phyloP scores from a whole-genome alignment of 257 asterid species.

The Mentha longifolia region DNA sequence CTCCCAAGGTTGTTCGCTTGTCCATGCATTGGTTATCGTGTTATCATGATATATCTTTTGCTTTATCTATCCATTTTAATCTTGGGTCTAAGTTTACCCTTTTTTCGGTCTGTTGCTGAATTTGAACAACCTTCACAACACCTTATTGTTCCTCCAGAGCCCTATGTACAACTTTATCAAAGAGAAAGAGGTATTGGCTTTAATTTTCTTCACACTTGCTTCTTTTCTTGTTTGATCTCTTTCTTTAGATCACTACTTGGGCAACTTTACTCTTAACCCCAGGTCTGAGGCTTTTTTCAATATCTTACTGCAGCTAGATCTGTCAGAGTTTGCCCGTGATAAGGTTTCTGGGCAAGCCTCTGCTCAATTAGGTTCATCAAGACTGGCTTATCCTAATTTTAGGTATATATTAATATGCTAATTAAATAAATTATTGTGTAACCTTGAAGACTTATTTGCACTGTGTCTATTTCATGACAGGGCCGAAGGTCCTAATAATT shows the following conservation, averaged over 20 bases:
- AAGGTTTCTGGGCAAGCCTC: constrained; percentile 83
- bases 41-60: constrained; percentile 23
- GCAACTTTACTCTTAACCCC: constrained; percentile 12
- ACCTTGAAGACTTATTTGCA: constrained; percentile 25
- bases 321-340: constrained; percentile 75
- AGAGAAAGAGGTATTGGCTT: constrained; percentile 65
- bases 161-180: constrained; percentile 82
- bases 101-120: constrained; percentile 29
- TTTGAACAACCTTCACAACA: constrained; percentile 23
- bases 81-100: constrained; percentile 25
- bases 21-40: constrained; percentile 15
- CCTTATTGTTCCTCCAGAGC: constrained; percentile 61
- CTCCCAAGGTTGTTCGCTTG: constrained; percentile 68
- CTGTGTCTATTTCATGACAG: constrained; percentile 40
- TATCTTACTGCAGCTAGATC: constrained; percentile 66
- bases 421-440: constrained; percentile 25
- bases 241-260: constrained; percentile 26
- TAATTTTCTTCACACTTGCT: constrained; percentile 20
- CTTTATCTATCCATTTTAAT: constrained; percentile 24
- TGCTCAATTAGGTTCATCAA: constrained; percentile 50
- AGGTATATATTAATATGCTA: constrained; percentile 48
- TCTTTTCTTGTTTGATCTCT: neutral
- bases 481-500: constrained; percentile 40
- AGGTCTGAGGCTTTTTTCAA: constrained; percentile 19
- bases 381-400: constrained; percentile 48